Evolutionary conservation across 352 stramenopile genomes (phyloP).

Genomic region (Phytophthora cactorum): DNA sequence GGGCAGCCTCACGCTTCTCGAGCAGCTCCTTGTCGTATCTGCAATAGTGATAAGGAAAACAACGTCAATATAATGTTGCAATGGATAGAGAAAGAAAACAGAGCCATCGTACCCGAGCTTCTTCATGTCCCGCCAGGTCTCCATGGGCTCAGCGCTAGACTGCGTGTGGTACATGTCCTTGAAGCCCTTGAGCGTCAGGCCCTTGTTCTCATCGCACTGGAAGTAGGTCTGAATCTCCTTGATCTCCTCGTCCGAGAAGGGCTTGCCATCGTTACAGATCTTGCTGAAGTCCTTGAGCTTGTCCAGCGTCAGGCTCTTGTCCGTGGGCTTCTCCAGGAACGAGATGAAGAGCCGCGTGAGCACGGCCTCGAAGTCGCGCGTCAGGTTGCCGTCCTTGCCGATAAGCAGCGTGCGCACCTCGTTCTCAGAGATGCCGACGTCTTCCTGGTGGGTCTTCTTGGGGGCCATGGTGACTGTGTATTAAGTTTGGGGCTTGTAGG

Average conservation of each 20-base stretch:
- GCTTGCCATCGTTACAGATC: slow-evolving; percentile 89
- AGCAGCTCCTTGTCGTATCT: slow-evolving; percentile 81
- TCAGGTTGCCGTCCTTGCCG: slow-evolving; percentile 82
- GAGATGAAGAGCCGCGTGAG: slow-evolving; percentile 88
- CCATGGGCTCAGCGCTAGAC: slow-evolving; percentile 87
- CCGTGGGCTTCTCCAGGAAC: slow-evolving; percentile 79
- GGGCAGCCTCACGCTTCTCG: slow-evolving; percentile 70
- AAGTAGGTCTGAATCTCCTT: slow-evolving; percentile 94
- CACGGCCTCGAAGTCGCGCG: slow-evolving; percentile 86
- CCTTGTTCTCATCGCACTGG: slow-evolving; percentile 92
- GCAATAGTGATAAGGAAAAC: slow-evolving; percentile 6
- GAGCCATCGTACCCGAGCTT: slow-evolving; percentile 74
- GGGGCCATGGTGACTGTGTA: slow-evolving; percentile 50
- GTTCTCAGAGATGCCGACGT: slow-evolving; percentile 77
- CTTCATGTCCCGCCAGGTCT: slow-evolving; percentile 91
- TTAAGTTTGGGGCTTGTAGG: neutral
- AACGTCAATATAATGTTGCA: slow-evolving; percentile 4
- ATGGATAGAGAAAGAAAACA: neutral
- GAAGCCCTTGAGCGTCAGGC: slow-evolving; percentile 88
- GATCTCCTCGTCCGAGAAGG: slow-evolving; percentile 90
- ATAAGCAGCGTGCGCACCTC: slow-evolving; percentile 85
- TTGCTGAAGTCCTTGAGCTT: slow-evolving; percentile 91
- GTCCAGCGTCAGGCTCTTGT: slow-evolving; percentile 82
- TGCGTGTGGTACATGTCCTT: slow-evolving; percentile 94
- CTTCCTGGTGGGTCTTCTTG: slow-evolving; percentile 59